Evolutionary conservation across 2,329 filamentous ascomycete species (phyloP), one percentile per base, ranked within the genome.

Genomic region (Cryphonectria carpinicola): DNA sequence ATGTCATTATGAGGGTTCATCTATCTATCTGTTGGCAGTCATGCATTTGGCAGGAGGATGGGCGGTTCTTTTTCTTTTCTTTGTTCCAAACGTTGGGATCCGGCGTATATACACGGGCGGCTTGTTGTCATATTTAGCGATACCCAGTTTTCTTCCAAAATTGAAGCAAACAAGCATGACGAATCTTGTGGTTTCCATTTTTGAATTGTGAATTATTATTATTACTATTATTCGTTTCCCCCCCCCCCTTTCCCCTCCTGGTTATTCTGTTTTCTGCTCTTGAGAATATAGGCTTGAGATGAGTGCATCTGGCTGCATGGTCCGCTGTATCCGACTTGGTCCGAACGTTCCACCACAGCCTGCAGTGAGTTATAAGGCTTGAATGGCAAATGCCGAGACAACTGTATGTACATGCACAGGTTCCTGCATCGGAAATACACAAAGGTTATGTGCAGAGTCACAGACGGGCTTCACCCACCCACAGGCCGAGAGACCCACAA

Each of bases 71-170:
- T 19, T 49, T 49, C 19, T 49, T n/a, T 11, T n/a, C n/a, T 11
- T 49, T n/a, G 25, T 8, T 43, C n/a, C 17, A 49, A 1, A 62
- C 14, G 22, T 62, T 41, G 56, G 66, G 46, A 49, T 32, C 22
- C 35, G 58, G 58, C 58, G 58, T 39, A 60, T 17, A 39, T 39
- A 39, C 11, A 61, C 35, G 32, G 32, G 58, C 35, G 58, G 58
- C 32, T 22, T 39, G 19, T 61, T 39, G 35, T 61, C 35, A 61
- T 61, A 61, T 61, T 39, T 39, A 61, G 7, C 35, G 58, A 61
- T 61, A 61, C 58, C 58, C 58, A 61, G 35, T 61, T 61, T 61
- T 11, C 35, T 61, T 22, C 35, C 54, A 32, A 19, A 58, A 58
- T 58, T 32, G 54, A 58, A 58, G 28, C 25, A 58, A 56, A 58